A percentile compares a stretch with the other conserved stretches of the same genome.
Conservation (phyloP, 306 rosid genomes). For the Vachellia pachyceras region DNA sequence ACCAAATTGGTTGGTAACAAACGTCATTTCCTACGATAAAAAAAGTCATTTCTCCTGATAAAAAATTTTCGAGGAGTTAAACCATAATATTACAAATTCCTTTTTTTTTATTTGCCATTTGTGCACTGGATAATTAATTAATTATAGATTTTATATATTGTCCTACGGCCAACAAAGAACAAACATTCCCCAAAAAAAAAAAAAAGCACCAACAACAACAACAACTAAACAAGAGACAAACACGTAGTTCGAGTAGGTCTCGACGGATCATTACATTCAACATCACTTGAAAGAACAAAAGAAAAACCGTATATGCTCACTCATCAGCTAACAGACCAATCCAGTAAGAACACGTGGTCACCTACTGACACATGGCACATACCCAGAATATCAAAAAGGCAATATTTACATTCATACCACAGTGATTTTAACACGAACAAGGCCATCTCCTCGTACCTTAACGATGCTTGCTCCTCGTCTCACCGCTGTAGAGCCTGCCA, state of each 20-base stretch:
- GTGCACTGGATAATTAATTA: too few species aligned
- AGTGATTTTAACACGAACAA: background rate
- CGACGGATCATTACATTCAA: background rate
- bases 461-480: constrained; percentile 62
- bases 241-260: background rate
- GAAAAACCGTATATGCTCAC: background rate
- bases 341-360: background rate
- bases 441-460: constrained; percentile 23
- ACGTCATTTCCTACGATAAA: too few species aligned
- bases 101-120: too few species aligned
- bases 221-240: background rate
- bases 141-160: too few species aligned
- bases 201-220: background rate
- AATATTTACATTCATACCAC: constrained; percentile 16
- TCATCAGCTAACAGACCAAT: background rate
- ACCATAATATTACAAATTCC: too few species aligned
- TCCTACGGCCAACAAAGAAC: background rate
- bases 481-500: constrained; percentile 75
- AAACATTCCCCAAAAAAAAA: background rate
- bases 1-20: too few species aligned
- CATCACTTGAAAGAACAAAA: background rate
- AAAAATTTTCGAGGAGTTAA: too few species aligned
- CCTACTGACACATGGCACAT: background rate
- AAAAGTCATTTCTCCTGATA: too few species aligned
- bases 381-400: background rate